Percentiles rank a stretch among this genome's conserved stretches.
These are phyloP conservation scores for Tephrocybe rancida DNA, from an alignment of 768 basidiomycete species.

Conservation along the genomic window DNA sequence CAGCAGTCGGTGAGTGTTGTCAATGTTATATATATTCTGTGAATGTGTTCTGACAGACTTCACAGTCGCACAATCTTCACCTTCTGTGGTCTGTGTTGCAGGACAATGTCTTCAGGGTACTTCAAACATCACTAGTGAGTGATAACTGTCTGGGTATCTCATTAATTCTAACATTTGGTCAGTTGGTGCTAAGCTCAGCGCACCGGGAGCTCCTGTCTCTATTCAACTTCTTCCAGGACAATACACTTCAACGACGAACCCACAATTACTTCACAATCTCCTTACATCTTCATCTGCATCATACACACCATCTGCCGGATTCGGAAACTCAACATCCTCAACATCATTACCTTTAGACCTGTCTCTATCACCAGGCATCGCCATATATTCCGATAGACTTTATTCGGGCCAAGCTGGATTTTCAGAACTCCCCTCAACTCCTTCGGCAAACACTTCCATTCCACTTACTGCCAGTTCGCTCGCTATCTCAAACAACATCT, in stretches of 20 bases:
- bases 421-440: slow-evolving; percentile 53
- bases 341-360: slow-evolving; percentile 70
- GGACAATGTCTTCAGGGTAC: slow-evolving; percentile 86
- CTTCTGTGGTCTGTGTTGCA: slow-evolving; percentile 79
- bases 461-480: slow-evolving; percentile 61
- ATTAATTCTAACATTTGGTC: slow-evolving; percentile 1
- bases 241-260: slow-evolving; percentile 72
- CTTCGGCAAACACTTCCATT: slow-evolving; percentile 47
- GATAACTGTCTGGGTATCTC: neutral
- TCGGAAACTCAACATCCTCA: slow-evolving; percentile 54
- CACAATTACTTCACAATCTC: slow-evolving; percentile 67
- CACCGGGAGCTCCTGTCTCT: slow-evolving; percentile 50
- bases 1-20: slow-evolving; percentile 37
- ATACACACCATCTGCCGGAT: slow-evolving; percentile 62
- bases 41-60: neutral
- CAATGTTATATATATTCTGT: neutral
- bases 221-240: slow-evolving; percentile 76
- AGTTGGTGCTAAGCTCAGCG: slow-evolving; percentile 75
- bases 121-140: slow-evolving; percentile 69
- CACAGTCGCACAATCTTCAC: slow-evolving; percentile 55
- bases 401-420: slow-evolving; percentile 72
- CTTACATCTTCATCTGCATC: slow-evolving; percentile 67
- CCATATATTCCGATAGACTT: slow-evolving; percentile 59
- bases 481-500: slow-evolving; percentile 68
- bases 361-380: slow-evolving; percentile 66